Base-by-base conservation (phyloP, 1,284 basidiomycete genomes). In the Gomphus bonarii region DNA sequence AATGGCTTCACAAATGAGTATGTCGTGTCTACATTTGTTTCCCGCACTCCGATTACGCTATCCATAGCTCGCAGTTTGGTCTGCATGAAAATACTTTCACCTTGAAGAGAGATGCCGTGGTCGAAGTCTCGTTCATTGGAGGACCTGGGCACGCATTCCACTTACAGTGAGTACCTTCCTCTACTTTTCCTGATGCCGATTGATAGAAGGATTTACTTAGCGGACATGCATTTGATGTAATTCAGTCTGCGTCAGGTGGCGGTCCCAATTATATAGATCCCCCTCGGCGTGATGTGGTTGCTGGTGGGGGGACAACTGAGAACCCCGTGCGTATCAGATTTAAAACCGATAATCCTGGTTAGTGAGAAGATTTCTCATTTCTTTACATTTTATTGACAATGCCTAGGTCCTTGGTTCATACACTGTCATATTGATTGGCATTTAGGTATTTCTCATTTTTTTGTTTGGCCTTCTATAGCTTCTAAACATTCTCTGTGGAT, bases 201-300 rank as follows among this genome's bases (percentile, higher is more conserved):
- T 31, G 35, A 3, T 14, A n/a, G 4, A n/a, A 18, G n/a, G n/a
- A 18, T n/a, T 20, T 22, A 3, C 22, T 25, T 35, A 59, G 58
- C 38, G 59, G 59, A 30, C 59, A 60, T 33, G 18, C 57, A 14
- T 60, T 60, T 35, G 25, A 30, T 36, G 59, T 60, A 22, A 44
- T 60, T 25, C 57, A 60, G 38, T 53, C 51, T 31, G 51, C 59
- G 0, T 35, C 40, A 31, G 59, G 59, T 11, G 51, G 50, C 3
- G 10, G 8, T 44, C 11, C 44, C 14, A 60, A 60, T 48, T 60
- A 42, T 58, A 63, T 62, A 12, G 65, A 77, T 57, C 77, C 77
- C 38, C 62, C 70, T 11, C 62, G 66, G 30, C 69, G 73, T 33
- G 73, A 74, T 59, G 64, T 64, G 7, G 70, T 74, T 22, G 66